A percentile compares a stretch with the other conserved stretches of the same genome.
phyloP scores from a whole-genome alignment of 2,329 filamentous ascomycete species.

The Phialophora expanda region DNA sequence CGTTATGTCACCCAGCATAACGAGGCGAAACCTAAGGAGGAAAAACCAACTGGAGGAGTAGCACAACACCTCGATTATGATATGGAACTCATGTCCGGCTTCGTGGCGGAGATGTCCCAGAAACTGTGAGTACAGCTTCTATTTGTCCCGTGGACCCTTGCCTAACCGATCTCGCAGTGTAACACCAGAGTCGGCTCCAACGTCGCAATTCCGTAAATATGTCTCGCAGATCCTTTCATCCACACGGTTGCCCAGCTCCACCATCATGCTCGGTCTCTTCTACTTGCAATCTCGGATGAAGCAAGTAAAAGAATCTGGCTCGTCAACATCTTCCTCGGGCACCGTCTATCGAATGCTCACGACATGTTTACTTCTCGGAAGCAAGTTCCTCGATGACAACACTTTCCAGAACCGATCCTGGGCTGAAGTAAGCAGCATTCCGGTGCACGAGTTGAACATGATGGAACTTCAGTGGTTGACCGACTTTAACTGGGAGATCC shows the following conservation, averaged over 20 bases:
- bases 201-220: conserved; percentile 84
- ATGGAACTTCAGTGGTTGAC: conserved; percentile 88
- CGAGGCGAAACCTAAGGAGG: conserved; percentile 59
- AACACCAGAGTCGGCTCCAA: conserved; percentile 65
- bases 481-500: conserved; percentile 81
- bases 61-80: conserved; percentile 95
- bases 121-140: conserved; percentile 63
- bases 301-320: conserved; percentile 64
- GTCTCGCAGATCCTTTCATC: conserved; percentile 89
- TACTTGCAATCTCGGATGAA: conserved; percentile 85
- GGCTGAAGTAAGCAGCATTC: conserved; percentile 92
- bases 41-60: conserved; percentile 79
- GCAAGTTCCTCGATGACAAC: conserved; percentile 96
- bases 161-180: conserved; percentile 68
- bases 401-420: conserved; percentile 97
- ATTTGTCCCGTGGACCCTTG: conserved; percentile 45
- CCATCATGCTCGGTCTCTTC: conserved; percentile 87
- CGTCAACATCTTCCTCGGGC: conserved; percentile 64
- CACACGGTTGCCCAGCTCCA: conserved; percentile 86
- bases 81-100: conserved; percentile 94
- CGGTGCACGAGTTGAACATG: conserved; percentile 79
- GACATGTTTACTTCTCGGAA: conserved; percentile 81
- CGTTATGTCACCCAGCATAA: conserved; percentile 42
- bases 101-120: conserved; percentile 87
- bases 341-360: conserved; percentile 89